Base-by-base conservation (phyloP, 2,329 filamentous ascomycete genomes). In the Ascochyta lentis region DNA sequence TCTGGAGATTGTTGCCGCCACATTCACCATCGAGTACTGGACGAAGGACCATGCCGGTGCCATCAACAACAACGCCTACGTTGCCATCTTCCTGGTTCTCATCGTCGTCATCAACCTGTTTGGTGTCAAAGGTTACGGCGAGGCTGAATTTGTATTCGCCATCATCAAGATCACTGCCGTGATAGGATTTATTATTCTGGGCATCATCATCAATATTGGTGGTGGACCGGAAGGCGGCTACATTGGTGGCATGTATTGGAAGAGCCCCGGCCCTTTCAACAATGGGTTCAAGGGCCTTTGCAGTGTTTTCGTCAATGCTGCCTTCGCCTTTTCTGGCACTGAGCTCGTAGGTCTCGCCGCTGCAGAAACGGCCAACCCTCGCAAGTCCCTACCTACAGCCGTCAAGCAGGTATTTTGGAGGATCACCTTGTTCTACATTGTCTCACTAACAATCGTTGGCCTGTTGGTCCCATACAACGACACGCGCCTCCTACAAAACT, bases 71-170 rank as follows among this genome's bases (percentile, higher is more conserved):
- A 68, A 69, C 31, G 88, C 90, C 26, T 97, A 91, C 78, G 91
- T 97, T 24, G 85, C 90, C 38, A 80, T 97, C 39, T 97, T 97
- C 75, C 84, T 95, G 54, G 58, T 86, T 15, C 67, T 89, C 50
- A 94, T 96, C 64, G 82, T 96, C 40, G 66, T 76, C 27, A 96
- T 97, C 77, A 96, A 97, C 72, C 34, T 72, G 50, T 70, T 71
- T 33, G 67, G 67, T 46, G 89, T 97, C 60, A 90, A 89, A 70
- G 91, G 89, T 24, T 96, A 96, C 65, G 92, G 92, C 68, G 92
- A 96, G 75, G 91, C 91, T 15, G 92, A 96, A 69, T 96, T 96
- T 64, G 79, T 92, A 53, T 95, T 96, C 71, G 89, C 91, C 29
- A 86, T 93, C 48, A 81, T 97, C 78, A 97, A 97, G 73, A 86